Evolutionary conservation across 805 yeast species (phyloP).

Genomic region (Ogataea paraovalis): DNA sequence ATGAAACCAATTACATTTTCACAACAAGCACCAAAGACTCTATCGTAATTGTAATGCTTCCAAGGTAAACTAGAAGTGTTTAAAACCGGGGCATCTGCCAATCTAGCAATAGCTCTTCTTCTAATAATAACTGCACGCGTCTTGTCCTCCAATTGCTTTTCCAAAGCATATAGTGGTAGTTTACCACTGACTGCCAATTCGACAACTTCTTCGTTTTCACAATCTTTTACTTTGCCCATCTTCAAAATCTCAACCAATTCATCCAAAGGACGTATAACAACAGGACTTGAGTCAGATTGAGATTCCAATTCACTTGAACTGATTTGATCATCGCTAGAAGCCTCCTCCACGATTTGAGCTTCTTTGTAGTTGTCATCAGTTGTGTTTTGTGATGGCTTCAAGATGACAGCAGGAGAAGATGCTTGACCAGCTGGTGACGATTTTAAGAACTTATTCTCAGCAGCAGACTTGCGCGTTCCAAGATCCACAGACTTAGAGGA

Average conservation of each 20-base stretch:
- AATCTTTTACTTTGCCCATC: constrained; percentile 63
- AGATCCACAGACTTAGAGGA: constrained; percentile 8
- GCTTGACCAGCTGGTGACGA: constrained; percentile 3
- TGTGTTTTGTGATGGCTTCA: constrained; percentile 13
- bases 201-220: constrained; percentile 71
- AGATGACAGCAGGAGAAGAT: constrained; percentile 10
- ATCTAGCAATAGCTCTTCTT: constrained; percentile 82
- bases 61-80: constrained; percentile 73
- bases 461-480: neutral
- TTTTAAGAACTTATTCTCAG: neutral
- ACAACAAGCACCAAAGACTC: constrained; percentile 98
- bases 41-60: constrained; percentile 80
- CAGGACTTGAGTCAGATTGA: constrained; percentile 12
- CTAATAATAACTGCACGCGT: constrained; percentile 92
- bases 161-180: constrained; percentile 89
- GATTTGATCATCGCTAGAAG: constrained; percentile 21
- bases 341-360: constrained; percentile 32
- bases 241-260: constrained; percentile 61
- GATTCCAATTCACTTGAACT: constrained; percentile 32
- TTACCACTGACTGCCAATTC: constrained; percentile 68
- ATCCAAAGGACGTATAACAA: constrained; percentile 46
- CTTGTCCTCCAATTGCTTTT: constrained; percentile 83
- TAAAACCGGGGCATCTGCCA: constrained; percentile 79
- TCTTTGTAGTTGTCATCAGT: constrained; percentile 31
- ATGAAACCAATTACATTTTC: constrained; percentile 96